phyloP scores from a whole-genome alignment of 2,329 filamentous ascomycete genomes.

The Bipolaris gigantea region DNA sequence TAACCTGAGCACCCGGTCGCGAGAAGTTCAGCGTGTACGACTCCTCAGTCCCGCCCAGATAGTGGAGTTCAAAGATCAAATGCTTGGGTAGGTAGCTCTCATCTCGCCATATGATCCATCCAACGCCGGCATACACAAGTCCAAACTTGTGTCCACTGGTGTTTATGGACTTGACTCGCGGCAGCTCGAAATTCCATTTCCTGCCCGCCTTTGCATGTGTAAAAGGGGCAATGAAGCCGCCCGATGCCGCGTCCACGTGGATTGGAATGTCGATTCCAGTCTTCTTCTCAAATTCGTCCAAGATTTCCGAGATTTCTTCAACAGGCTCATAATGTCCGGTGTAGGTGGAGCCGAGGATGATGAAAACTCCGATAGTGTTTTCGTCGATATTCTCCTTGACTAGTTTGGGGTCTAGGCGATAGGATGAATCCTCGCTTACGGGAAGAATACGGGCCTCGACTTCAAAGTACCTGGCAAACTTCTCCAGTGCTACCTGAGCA shows the following conservation, averaged over 20 bases:
- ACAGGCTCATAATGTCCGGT: slow-evolving; percentile 75
- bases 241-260: slow-evolving; percentile 63
- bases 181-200: slow-evolving; percentile 67
- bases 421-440: slow-evolving; percentile 63
- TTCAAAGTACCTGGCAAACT: slow-evolving; percentile 74
- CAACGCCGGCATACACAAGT: slow-evolving; percentile 67
- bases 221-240: slow-evolving; percentile 65
- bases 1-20: slow-evolving; percentile 68
- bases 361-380: slow-evolving; percentile 76
- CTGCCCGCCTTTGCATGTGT: slow-evolving; percentile 58
- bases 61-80: slow-evolving; percentile 70
- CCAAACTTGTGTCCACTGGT: slow-evolving; percentile 64
- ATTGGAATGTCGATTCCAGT: slow-evolving; percentile 69
- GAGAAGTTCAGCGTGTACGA: slow-evolving; percentile 75
- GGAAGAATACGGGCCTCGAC: slow-evolving; percentile 68
- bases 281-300: slow-evolving; percentile 64
- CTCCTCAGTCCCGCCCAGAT: slow-evolving; percentile 71
- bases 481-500: slow-evolving; percentile 72
- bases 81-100: slow-evolving; percentile 66
- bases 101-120: slow-evolving; percentile 62
- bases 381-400: slow-evolving; percentile 71
- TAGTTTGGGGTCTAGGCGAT: slow-evolving; percentile 63
- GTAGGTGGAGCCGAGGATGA: slow-evolving; percentile 72
- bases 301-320: slow-evolving; percentile 65
- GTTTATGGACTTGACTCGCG: slow-evolving; percentile 68